Base-by-base conservation (phyloP, 345 rosid species). In the Ricinus communis region DNA sequence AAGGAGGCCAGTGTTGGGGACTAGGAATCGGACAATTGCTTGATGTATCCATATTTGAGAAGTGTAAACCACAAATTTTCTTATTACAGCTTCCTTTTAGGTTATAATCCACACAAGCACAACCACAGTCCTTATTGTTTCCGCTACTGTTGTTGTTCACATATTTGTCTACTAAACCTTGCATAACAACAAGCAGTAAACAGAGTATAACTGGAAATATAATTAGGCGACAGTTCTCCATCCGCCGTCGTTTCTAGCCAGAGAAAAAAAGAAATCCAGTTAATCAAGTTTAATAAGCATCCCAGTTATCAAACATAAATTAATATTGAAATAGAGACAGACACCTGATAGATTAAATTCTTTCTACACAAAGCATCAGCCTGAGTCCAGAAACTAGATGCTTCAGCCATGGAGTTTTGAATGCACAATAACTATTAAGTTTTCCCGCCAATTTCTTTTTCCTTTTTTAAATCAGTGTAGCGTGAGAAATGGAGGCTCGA, bases 301-400 rank as follows among this genome's bases (percentile, higher is more conserved):
- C 19, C 2, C 4, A 33, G 6, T 33, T 33, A 33, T 33, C 38
- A 43, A 11, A 43, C 12, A 43, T 6, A 33, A 33, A 2, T 43
- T 43, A 9, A 4, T 11, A 43, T 43, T n/a, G n/a, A 38, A 12
- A 43, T 4, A 43, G 12, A 43, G 46, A 45, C 5, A 68, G 43
- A 28, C 40, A 94, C 98, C 96, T 91, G 98, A 73, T 72, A 88
- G 62, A 88, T 85, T 83, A 90, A 75, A 83, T 91, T 94, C 88
- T 94, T 94, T 19, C 93, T 74, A 65, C 91, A 85, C 67, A 94
- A 74, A 70, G 97, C 96, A 76, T 87, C 86, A 70, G 92, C 90
- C 74, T 82, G 95, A 46, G 90, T 79, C 80, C 87, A 70, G 86
- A 85, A 90, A 49, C 51, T 49, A 10, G 70, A 27, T 16, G 53